Conservation (phyloP, 495 filamentous ascomycete species). For the Rhizodiscina lignyota region DNA sequence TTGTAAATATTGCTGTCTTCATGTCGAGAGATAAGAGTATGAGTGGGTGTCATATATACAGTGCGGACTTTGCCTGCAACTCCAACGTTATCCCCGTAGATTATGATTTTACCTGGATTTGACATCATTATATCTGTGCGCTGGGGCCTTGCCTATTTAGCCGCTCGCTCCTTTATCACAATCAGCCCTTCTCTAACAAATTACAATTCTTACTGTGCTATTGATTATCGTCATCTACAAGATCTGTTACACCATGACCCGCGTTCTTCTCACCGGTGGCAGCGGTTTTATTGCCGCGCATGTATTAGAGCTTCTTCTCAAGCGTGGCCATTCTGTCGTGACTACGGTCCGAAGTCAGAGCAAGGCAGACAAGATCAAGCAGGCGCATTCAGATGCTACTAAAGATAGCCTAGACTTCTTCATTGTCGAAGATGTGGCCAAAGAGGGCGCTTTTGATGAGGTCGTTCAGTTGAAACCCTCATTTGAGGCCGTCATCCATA, state of each 20-base stretch:
- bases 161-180: too few species aligned
- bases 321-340: constrained; percentile 37
- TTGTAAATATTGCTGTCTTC: too few species aligned
- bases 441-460: constrained; percentile 60
- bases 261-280: constrained; percentile 18
- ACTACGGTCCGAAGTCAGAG: constrained; percentile 68
- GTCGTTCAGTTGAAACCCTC: constrained; percentile 55
- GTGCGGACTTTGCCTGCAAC: too few species aligned
- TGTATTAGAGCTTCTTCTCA: constrained; percentile 10
- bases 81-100: too few species aligned
- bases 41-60: too few species aligned
- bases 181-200: too few species aligned
- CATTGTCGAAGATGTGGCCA: constrained; percentile 72
- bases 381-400: constrained; percentile 40
- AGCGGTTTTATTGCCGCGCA: constrained; percentile 19
- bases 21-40: too few species aligned
- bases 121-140: too few species aligned
- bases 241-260: constrained; percentile 4
- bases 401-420: constrained; percentile 54
- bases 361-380: constrained; percentile 61
- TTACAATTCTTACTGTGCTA: too few species aligned
- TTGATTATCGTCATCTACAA: too few species aligned
- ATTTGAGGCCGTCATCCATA: constrained; percentile 78
- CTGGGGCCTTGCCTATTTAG: too few species aligned
- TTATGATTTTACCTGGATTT: too few species aligned